Evolutionary conservation across 805 yeast genomes (phyloP).

Genomic region (Saturnispora quitensis): DNA sequence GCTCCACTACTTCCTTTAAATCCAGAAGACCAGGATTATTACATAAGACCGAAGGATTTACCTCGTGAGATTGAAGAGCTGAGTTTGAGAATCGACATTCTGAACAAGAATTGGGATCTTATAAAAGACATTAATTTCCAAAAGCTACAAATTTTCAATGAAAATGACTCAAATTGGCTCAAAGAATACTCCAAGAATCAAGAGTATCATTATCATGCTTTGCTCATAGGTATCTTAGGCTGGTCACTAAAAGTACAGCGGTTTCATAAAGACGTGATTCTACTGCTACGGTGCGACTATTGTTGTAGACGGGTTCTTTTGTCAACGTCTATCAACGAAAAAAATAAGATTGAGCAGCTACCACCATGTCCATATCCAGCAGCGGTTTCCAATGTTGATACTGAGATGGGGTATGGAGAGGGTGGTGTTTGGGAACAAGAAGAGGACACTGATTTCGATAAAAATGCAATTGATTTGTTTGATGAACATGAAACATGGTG

Average conservation of each 20-base stretch:
- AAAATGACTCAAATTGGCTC: constrained; percentile 3
- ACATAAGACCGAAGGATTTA: constrained; percentile 21
- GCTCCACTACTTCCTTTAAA: constrained; percentile 11
- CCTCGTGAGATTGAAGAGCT: constrained; percentile 18
- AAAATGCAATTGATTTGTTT: constrained; percentile 19
- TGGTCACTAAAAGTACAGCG: constrained; percentile 28
- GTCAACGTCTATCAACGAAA: neutral
- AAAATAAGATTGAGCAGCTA: constrained; percentile 13
- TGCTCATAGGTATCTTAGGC: constrained; percentile 23
- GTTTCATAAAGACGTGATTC: constrained; percentile 19
- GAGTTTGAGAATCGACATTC: constrained; percentile 10
- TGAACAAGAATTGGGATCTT: constrained; percentile 11
- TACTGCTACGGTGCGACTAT: constrained; percentile 25
- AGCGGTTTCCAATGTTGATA: constrained; percentile 10
- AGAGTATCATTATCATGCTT: constrained; percentile 2
- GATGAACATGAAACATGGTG: constrained; percentile 33
- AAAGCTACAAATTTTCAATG: neutral
- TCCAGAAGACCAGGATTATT: constrained; percentile 19
- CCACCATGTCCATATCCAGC: constrained; percentile 25
- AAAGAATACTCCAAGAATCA: constrained; percentile 10
- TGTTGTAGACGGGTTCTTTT: constrained; percentile 30
- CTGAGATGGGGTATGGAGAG: constrained; percentile 5
- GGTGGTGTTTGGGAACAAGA: constrained; percentile 11
- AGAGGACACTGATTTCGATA: constrained; percentile 10
- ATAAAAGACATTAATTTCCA: constrained; percentile 12